Evolutionary conservation across 805 yeast genomes (phyloP), one percentile per base, ranked within the genome.

Genomic region (Candida nanaspora): DNA sequence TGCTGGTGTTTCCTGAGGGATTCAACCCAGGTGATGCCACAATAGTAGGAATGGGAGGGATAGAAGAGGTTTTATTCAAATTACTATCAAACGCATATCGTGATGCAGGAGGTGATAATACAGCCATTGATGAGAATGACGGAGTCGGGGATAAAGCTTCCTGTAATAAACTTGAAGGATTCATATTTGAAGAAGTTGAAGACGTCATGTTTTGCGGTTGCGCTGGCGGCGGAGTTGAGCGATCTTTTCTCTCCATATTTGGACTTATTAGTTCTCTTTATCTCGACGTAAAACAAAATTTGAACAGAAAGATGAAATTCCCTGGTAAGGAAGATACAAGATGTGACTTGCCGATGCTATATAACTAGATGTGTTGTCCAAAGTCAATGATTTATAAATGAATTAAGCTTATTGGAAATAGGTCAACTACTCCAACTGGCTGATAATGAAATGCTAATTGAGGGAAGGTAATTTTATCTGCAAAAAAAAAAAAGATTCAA

Each of bases 101-200:
- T 11, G 64, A 59, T 10, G 68, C 66, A 3, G 71, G 67, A 3
- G 72, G 71, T 0, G 70, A 65, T 22, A 67, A 41, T n/a, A 67
- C 50, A 6, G 70, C 69, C 58, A 62, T 59, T 16, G 64, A 54
- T 13, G 53, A 38, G n/a, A 38, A 46, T 2, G 57, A 45, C 6
- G 50, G 47, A n/a, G 53, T 21, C 5, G 35, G 35, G 3, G 35
- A 33, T 14, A 21, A 21, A 3, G 21, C 34, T 6, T 31, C 34
- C 8, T 31, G 9, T 8, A 31, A 16, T 13, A 31, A 7, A 19
- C 20, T n/a, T 10, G 34, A 18, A 10, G 27, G 27, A 11, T 23
- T 23, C 27, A 23, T 11, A 23, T 23, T 23, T 23, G 27, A 7
- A 11, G 7, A 8, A 8, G 27, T 8, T 8, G 10, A 8, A 23